These are phyloP conservation scores for Ulvella scutata DNA, from an alignment of 139 green algal species.

Conservation along the genomic window DNA sequence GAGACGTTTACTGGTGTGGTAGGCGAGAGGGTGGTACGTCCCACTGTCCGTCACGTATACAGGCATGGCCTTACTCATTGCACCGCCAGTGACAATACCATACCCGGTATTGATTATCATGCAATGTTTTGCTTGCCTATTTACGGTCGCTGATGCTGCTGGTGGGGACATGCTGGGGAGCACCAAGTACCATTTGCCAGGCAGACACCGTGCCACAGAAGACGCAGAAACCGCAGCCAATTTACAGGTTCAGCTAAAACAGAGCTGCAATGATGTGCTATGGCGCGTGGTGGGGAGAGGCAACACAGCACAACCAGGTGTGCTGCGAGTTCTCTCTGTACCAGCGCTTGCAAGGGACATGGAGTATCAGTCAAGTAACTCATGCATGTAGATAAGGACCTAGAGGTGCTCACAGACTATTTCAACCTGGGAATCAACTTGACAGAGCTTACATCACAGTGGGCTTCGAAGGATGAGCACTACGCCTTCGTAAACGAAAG, in stretches of 20 bases:
- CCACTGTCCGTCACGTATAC: too few species aligned
- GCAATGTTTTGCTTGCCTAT: too few species aligned
- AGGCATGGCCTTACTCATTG: too few species aligned
- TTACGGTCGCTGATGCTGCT: too few species aligned
- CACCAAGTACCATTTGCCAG: too few species aligned
- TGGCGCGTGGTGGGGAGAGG: slow-evolving; percentile 48
- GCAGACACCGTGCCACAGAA: too few species aligned
- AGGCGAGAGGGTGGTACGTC: slow-evolving; percentile 38
- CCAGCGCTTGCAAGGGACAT: background rate
- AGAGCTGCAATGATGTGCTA: slow-evolving; percentile 45
- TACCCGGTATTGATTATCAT: too few species aligned
- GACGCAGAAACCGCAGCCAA: too few species aligned
- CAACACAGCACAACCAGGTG: background rate
- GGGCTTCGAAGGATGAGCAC: slow-evolving; percentile 28
- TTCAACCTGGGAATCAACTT: slow-evolving; percentile 56
- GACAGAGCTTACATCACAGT: slow-evolving; percentile 23
- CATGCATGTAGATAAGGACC: slow-evolving; percentile 11
- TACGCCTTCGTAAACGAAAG: slow-evolving; percentile 33
- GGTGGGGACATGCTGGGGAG: background rate
- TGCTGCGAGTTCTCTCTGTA: background rate
- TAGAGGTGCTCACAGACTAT: slow-evolving; percentile 48
- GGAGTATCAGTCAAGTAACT: background rate
- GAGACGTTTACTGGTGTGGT: slow-evolving; percentile 63
- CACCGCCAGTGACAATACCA: too few species aligned
- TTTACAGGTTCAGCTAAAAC: slow-evolving; percentile 35